phyloP scores from a whole-genome alignment of 2,329 filamentous ascomycete genomes.

The Pseudogymnoascus sp. region DNA sequence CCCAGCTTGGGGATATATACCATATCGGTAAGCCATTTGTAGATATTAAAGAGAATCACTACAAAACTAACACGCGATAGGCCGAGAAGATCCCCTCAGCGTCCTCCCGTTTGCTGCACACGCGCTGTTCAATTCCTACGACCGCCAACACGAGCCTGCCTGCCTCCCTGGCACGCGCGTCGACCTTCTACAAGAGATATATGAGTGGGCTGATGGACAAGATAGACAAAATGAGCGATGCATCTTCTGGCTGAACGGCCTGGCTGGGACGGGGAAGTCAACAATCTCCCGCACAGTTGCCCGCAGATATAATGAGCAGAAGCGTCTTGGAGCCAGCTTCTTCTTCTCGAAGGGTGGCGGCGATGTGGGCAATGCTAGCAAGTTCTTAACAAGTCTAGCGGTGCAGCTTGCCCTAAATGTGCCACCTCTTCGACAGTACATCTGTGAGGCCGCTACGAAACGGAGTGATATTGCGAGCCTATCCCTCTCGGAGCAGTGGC shows the following conservation, averaged over 20 bases:
- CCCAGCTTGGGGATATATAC: not conserved
- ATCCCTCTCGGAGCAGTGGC: conserved; percentile 16
- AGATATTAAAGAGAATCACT: too few relatives aligned
- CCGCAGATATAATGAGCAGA: conserved; percentile 9
- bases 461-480: conserved; percentile 10
- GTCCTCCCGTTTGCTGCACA: conserved; percentile 12
- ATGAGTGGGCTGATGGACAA: conserved; percentile 16
- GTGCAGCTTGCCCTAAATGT: not conserved
- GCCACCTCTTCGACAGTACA: too few relatives aligned
- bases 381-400: conserved; percentile 14
- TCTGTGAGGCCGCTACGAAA: not conserved
- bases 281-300: conserved; percentile 31
- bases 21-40: not conserved
- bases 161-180: conserved; percentile 23
- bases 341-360: not conserved
- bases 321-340: not conserved
- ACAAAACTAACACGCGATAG: too few relatives aligned
- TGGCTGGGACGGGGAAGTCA: conserved; percentile 31
- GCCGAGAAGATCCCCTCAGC: conserved; percentile 4
- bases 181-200: conserved; percentile 21
- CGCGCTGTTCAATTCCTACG: conserved; percentile 20
- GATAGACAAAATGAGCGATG: conserved; percentile 13
- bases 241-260: conserved; percentile 32
- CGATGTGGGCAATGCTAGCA: conserved; percentile 13
- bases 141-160: conserved; percentile 18